These are phyloP conservation scores for Podosphaera xanthii DNA, from an alignment of 2,329 filamentous ascomycete species.

Conservation along the genomic window DNA sequence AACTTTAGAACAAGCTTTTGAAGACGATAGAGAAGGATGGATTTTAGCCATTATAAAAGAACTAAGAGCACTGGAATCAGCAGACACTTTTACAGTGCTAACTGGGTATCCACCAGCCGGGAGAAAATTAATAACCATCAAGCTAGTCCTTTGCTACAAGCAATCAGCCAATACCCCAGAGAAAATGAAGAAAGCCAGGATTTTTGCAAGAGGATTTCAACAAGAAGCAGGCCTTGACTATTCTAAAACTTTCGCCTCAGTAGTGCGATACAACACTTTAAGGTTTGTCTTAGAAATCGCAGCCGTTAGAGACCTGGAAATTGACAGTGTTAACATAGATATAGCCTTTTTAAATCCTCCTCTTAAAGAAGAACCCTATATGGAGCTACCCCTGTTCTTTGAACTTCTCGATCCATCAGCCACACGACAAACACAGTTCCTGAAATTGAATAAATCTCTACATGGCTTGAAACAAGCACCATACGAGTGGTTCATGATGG, in stretches of 20 bases:
- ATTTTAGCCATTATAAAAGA: background rate
- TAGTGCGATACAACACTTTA: background rate
- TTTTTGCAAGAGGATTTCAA: background rate
- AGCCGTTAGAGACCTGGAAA: background rate
- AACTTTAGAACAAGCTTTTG: background rate
- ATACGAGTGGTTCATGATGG: background rate
- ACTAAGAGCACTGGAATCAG: background rate
- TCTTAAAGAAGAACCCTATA: too few relatives aligned
- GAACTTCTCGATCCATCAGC: too few relatives aligned
- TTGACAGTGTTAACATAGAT: too few relatives aligned
- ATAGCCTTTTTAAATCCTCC: too few relatives aligned
- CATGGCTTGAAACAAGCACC: background rate
- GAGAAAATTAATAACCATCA: background rate
- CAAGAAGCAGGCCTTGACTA: background rate
- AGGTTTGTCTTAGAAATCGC: background rate
- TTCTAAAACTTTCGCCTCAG: background rate
- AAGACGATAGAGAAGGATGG: background rate
- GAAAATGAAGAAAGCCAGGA: background rate
- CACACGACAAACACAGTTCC: too few relatives aligned
- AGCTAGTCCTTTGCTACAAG: background rate
- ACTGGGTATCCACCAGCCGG: too few relatives aligned
- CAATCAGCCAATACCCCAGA: background rate
- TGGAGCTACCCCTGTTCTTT: too few relatives aligned
- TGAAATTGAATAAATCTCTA: too few relatives aligned
- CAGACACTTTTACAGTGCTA: background rate